Percentiles rank a stretch among this genome's conserved stretches.
phyloP scores from a whole-genome alignment of 2,329 filamentous ascomycete genomes.

The Microascus cirrosus region DNA sequence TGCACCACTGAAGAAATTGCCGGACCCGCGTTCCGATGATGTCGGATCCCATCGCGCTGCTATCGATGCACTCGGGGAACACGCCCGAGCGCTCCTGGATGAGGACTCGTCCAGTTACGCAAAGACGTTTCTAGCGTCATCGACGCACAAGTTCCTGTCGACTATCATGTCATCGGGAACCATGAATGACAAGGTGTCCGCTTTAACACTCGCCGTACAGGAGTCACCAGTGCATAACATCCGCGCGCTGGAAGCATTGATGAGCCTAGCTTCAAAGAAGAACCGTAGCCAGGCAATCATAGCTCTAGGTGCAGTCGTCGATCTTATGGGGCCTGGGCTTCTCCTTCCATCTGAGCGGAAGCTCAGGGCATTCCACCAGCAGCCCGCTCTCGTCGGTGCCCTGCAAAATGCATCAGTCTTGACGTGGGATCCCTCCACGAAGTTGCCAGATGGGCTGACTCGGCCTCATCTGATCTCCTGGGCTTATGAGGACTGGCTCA shows the following conservation, averaged over 20 bases:
- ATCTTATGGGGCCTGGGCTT: conserved; percentile 82
- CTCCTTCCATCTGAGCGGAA: conserved; percentile 75
- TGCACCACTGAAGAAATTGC: conserved; percentile 29
- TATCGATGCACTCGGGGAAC: conserved; percentile 46
- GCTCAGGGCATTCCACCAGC: conserved; percentile 65
- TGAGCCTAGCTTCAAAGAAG: conserved; percentile 79
- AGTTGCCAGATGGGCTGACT: conserved; percentile 62
- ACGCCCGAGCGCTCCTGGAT: conserved; percentile 66
- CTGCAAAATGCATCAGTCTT: conserved; percentile 49
- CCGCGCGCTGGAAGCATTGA: conserved; percentile 76
- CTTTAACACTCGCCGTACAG: conserved; percentile 85
- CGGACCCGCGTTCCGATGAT: conserved; percentile 31
- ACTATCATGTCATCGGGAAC: conserved; percentile 97
- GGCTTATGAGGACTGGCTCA: conserved; percentile 93
- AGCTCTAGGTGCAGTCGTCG: conserved; percentile 85
- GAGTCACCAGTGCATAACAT: conserved; percentile 91
- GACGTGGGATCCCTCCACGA: conserved; percentile 57
- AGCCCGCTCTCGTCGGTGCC: conserved; percentile 63
- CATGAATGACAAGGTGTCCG: conserved; percentile 91
- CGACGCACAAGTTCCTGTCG: conserved; percentile 90
- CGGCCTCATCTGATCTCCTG: conserved; percentile 73
- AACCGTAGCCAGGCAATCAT: conserved; percentile 87
- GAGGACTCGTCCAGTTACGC: conserved; percentile 67
- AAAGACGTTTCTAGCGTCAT: conserved; percentile 64
- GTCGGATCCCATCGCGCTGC: conserved; percentile 27